Percentiles rank a stretch among this genome's conserved stretches.
phyloP scores from a whole-genome alignment of 164 flowering plant species.

The Echeveria elegans region DNA sequence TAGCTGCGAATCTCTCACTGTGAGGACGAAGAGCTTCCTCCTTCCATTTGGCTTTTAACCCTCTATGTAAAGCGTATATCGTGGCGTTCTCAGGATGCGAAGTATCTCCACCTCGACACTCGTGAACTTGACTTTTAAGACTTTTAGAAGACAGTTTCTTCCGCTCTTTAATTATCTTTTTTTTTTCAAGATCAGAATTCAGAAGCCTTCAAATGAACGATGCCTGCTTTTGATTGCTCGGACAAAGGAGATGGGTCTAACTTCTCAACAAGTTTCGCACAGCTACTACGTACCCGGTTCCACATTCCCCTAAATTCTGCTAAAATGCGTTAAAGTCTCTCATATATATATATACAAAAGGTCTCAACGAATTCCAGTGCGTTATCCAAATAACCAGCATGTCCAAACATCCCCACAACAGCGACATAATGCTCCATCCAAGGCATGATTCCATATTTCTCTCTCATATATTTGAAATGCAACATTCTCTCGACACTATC shows the following conservation, averaged over 20 bases:
- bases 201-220: neutral
- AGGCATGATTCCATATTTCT: neutral
- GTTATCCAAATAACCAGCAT: neutral
- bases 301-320: neutral
- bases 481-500: slow-evolving; percentile 6
- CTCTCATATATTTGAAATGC: slow-evolving; percentile 6
- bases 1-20: slow-evolving; percentile 6
- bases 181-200: neutral
- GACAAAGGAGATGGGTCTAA: slow-evolving; percentile 5
- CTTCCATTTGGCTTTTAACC: slow-evolving; percentile 1
- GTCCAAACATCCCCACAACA: slow-evolving; percentile 2
- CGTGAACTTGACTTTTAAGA: neutral
- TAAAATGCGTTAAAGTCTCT: neutral
- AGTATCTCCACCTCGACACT: slow-evolving; percentile 5
- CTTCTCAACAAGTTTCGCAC: slow-evolving; percentile 3
- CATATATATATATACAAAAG: slow-evolving; percentile 6
- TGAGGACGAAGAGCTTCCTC: slow-evolving; percentile 6
- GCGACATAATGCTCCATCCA: slow-evolving; percentile 3
- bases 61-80: slow-evolving; percentile 1
- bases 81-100: slow-evolving; percentile 5
- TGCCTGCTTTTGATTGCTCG: slow-evolving; percentile 2
- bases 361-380: slow-evolving; percentile 6
- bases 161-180: neutral
- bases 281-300: slow-evolving; percentile 3
- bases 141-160: neutral